Conservation (phyloP, 2,329 filamentous ascomycete genomes). For the Cladobotryum mycophilum region DNA sequence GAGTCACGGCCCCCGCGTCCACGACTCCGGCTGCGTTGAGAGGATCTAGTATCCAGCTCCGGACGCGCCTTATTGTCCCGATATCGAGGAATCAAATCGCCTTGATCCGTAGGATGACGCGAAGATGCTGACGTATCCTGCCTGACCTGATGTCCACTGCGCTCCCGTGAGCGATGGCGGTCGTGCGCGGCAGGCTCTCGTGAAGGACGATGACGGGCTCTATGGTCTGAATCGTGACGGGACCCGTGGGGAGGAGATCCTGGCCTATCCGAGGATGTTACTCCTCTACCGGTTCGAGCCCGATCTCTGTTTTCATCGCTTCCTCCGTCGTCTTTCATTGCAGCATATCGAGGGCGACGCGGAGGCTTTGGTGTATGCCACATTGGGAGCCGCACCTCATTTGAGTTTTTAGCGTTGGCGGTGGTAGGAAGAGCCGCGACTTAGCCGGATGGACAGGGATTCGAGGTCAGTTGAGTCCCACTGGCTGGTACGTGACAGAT, state of each 20-base stretch:
- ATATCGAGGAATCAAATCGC: slow-evolving; percentile 34
- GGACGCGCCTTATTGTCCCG: slow-evolving; percentile 27
- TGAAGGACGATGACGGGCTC: slow-evolving; percentile 28
- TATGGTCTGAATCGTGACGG: slow-evolving; percentile 24
- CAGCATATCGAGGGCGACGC: slow-evolving; percentile 33
- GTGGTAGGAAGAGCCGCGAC: slow-evolving; percentile 30
- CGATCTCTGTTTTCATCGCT: slow-evolving; percentile 31
- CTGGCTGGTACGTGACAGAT: neutral
- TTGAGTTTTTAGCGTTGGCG: slow-evolving; percentile 35
- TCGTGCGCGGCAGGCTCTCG: slow-evolving; percentile 29
- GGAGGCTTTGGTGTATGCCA: slow-evolving; percentile 26
- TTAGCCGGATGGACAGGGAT: slow-evolving; percentile 30
- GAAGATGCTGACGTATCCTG: slow-evolving; percentile 22
- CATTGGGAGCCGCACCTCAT: slow-evolving; percentile 23
- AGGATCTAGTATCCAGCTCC: slow-evolving; percentile 25
- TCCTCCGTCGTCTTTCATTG: slow-evolving; percentile 35
- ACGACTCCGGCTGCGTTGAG: slow-evolving; percentile 30
- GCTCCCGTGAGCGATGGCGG: slow-evolving; percentile 33
- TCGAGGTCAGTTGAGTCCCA: slow-evolving; percentile 5
- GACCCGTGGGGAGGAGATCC: slow-evolving; percentile 26
- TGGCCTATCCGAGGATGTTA: slow-evolving; percentile 26
- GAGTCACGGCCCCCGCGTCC: slow-evolving; percentile 28
- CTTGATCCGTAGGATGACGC: slow-evolving; percentile 24
- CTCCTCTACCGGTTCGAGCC: slow-evolving; percentile 30
- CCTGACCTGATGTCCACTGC: slow-evolving; percentile 28